Conservation (phyloP, 495 filamentous ascomycete genomes). For the Filosporella fistucella region DNA sequence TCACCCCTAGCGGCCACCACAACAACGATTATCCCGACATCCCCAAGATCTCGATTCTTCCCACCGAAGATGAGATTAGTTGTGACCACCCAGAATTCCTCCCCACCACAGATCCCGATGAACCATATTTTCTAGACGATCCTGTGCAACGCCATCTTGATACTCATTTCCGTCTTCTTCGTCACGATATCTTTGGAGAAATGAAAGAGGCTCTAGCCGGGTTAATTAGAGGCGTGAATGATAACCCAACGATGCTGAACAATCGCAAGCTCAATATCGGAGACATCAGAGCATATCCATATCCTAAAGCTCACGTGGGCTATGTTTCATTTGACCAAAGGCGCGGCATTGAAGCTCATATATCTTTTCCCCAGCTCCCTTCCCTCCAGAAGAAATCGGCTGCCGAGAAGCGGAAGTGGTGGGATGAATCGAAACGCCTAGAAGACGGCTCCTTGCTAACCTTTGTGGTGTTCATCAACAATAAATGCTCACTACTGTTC, state of each 20-base stretch:
- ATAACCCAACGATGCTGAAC: slow-evolving; percentile 1
- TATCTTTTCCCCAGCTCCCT: slow-evolving; percentile 7
- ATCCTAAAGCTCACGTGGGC: slow-evolving; percentile 1
- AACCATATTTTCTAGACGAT: slow-evolving; percentile 40
- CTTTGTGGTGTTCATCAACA: slow-evolving; percentile 3
- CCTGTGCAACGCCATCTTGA: slow-evolving; percentile 60
- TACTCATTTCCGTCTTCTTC: slow-evolving; percentile 62
- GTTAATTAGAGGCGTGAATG: not conserved
- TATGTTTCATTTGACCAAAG: slow-evolving; percentile 8
- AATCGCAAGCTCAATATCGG: slow-evolving; percentile 3
- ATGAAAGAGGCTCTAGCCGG: slow-evolving; percentile 43
- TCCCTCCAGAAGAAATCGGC: slow-evolving; percentile 9
- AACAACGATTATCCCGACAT: slow-evolving; percentile 56
- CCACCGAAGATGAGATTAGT: slow-evolving; percentile 55
- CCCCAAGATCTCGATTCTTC: slow-evolving; percentile 53
- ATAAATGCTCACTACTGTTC: slow-evolving; percentile 13
- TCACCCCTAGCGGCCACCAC: slow-evolving; percentile 35
- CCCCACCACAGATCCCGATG: slow-evolving; percentile 42
- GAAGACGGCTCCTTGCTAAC: slow-evolving; percentile 12
- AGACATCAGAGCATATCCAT: slow-evolving; percentile 10
- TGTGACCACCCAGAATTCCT: slow-evolving; percentile 50
- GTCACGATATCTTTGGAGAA: slow-evolving; percentile 60
- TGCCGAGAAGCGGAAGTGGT: slow-evolving; percentile 6
- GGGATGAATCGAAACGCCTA: slow-evolving; percentile 15
- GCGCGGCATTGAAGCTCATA: slow-evolving; percentile 7